Conservation (phyloP, 495 filamentous ascomycete species). For the Thermochaetoides thermophila region DNA sequence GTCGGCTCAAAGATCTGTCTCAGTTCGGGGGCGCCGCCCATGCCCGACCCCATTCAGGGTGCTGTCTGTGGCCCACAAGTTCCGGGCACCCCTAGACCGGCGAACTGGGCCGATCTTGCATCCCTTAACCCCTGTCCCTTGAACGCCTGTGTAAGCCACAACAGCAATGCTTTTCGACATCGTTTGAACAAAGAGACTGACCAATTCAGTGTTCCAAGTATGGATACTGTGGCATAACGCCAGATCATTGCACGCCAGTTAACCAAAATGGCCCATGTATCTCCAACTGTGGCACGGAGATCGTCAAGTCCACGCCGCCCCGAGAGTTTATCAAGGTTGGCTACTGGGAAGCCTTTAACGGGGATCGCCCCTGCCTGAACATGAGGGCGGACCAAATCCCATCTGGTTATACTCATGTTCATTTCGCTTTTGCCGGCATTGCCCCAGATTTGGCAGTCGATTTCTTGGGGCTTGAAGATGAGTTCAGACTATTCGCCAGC, state of each 20-base stretch:
- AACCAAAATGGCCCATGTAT: conserved; percentile 32
- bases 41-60: conserved; percentile 25
- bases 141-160: conserved; percentile 14
- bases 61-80: conserved; percentile 33
- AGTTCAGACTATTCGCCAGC: conserved; percentile 12
- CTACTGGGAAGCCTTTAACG: conserved; percentile 20
- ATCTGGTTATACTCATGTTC: conserved; percentile 18
- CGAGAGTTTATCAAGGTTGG: conserved; percentile 5
- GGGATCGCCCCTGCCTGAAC: conserved; percentile 13
- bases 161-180: too few species aligned
- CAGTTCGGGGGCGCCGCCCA: conserved; percentile 29
- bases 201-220: conserved; percentile 18
- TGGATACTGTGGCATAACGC: conserved; percentile 34
- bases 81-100: conserved; percentile 17
- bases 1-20: conserved; percentile 27
- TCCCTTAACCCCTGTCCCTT: conserved; percentile 24
- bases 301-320: conserved; percentile 11
- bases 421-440: conserved; percentile 18
- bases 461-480: conserved; percentile 1
- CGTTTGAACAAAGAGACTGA: too few species aligned
- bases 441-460: conserved; percentile 5
- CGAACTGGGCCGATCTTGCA: conserved; percentile 4
- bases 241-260: conserved; percentile 30
- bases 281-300: conserved; percentile 31
- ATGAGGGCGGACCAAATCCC: conserved; percentile 10